Percentiles rank a stretch among this genome's conserved stretches.
Evolutionary conservation across 768 basidiomycete species (phyloP).

Genomic region (Arthromyces matolae): DNA sequence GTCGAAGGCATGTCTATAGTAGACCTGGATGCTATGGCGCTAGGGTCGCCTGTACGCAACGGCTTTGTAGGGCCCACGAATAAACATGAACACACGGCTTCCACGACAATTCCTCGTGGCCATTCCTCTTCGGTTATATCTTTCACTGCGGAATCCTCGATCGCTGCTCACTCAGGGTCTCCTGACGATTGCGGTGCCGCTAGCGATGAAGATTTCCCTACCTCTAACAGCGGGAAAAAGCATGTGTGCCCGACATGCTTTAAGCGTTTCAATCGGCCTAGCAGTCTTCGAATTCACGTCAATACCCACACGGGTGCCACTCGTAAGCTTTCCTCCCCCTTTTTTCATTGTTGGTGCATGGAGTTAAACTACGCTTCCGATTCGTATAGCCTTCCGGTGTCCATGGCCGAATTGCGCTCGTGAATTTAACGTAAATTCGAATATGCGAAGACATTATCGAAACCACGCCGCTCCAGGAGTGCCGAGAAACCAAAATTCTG

Average conservation of each 20-base stretch:
- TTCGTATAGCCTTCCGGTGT: conserved; percentile 59
- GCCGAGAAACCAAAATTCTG: conserved; percentile 24
- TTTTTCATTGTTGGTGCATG: not conserved
- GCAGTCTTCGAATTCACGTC: conserved; percentile 60
- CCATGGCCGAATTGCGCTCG: conserved; percentile 72
- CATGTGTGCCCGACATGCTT: conserved; percentile 51
- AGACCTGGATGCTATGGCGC: not conserved
- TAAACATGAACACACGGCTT: conserved; percentile 1
- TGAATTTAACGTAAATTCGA: conserved; percentile 81
- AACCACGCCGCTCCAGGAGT: conserved; percentile 49
- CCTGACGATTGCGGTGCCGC: conserved; percentile 23
- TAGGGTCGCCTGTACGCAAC: conserved; percentile 14
- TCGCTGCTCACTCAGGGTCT: conserved; percentile 9
- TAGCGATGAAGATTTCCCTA: conserved; percentile 21
- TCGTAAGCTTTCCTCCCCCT: conserved; percentile 39
- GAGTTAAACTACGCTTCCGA: not conserved
- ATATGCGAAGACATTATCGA: conserved; percentile 78
- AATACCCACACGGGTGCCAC: conserved; percentile 69
- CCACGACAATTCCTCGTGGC: conserved; percentile 3
- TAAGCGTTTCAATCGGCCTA: conserved; percentile 68
- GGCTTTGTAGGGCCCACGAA: not conserved
- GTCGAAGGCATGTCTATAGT: conserved; percentile 36
- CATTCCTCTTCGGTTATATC: conserved; percentile 23
- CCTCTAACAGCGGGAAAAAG: conserved; percentile 34
- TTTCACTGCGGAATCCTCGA: conserved; percentile 14